Conservation (phyloP, 345 rosid genomes). For the Eucalyptus virginea region DNA sequence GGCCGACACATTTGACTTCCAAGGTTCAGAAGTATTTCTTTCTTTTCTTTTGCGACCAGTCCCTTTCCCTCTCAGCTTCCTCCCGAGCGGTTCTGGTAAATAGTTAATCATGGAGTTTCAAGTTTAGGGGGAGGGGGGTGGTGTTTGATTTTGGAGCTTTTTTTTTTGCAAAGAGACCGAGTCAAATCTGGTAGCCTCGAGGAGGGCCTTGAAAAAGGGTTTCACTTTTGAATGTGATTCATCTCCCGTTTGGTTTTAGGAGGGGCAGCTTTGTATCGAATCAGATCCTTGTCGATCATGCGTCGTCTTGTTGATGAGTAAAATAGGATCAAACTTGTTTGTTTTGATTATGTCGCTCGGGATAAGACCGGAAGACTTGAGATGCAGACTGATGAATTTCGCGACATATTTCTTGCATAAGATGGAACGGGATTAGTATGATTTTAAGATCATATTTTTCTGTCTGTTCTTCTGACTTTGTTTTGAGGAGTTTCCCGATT, state of each 20-base stretch:
- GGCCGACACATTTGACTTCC: constrained; percentile 20
- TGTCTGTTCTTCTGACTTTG: neutral
- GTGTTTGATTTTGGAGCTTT: neutral
- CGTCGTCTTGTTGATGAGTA: neutral
- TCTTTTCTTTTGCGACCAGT: neutral
- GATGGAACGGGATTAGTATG: neutral
- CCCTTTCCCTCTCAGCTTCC: neutral
- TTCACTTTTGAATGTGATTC: neutral
- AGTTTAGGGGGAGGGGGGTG: neutral
- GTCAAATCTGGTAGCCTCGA: neutral
- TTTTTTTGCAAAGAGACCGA: neutral
- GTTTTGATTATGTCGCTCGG: neutral
- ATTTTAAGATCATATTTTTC: neutral
- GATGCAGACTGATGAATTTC: neutral
- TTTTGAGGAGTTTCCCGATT: neutral
- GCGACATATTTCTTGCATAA: neutral
- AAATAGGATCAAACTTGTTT: neutral
- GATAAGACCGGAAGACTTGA: neutral
- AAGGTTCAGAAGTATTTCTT: neutral
- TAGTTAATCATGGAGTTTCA: neutral
- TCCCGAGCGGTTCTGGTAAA: neutral
- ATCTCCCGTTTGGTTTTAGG: neutral
- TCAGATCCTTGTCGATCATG: neutral
- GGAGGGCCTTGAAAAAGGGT: neutral
- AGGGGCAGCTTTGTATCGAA: neutral